phyloP scores from a whole-genome alignment of 768 basidiomycete genomes.

The Ramaria rubella region DNA sequence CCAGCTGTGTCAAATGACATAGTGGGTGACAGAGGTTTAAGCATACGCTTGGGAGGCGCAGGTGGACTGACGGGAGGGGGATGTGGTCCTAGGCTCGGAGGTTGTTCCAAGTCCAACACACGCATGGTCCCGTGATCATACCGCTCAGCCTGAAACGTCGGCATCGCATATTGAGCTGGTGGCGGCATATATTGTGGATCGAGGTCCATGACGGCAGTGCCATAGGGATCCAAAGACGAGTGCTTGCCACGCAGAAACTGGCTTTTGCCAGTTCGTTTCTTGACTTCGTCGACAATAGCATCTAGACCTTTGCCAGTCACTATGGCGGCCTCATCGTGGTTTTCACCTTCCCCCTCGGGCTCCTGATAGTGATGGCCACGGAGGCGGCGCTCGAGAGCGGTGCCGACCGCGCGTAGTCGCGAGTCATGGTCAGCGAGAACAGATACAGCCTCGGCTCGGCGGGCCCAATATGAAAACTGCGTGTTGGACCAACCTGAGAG shows the following conservation, averaged over 20 bases:
- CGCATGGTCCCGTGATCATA: conserved; percentile 3
- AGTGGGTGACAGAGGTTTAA: neutral
- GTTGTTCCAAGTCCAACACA: neutral
- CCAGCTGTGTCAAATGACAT: neutral
- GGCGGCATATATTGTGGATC: conserved; percentile 18
- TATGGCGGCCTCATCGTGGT: conserved; percentile 30
- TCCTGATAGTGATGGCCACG: conserved; percentile 19
- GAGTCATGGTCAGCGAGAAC: conserved; percentile 37
- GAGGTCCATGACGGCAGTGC: conserved; percentile 25
- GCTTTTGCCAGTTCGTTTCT: conserved; percentile 40
- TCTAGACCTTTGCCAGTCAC: conserved; percentile 46
- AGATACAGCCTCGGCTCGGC: conserved; percentile 43
- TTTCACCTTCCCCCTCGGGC: conserved; percentile 14
- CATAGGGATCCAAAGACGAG: conserved; percentile 44
- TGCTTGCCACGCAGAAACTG: conserved; percentile 47
- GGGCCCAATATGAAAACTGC: conserved; percentile 50
- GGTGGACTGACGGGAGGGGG: conserved; percentile 3
- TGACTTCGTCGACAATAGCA: conserved; percentile 42
- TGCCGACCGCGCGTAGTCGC: conserved; percentile 34
- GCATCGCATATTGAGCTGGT: conserved; percentile 31
- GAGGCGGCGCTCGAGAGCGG: conserved; percentile 37
- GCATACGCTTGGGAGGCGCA: neutral
- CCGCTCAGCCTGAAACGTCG: conserved; percentile 33
- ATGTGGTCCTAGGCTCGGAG: neutral
- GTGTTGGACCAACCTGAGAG: conserved; percentile 50